A percentile compares a stretch with the other conserved stretches of the same genome.
These are phyloP conservation scores for Ulota crispa DNA, from an alignment of 225 moss, liverwort and hornwort genomes.

Conservation along the genomic window DNA sequence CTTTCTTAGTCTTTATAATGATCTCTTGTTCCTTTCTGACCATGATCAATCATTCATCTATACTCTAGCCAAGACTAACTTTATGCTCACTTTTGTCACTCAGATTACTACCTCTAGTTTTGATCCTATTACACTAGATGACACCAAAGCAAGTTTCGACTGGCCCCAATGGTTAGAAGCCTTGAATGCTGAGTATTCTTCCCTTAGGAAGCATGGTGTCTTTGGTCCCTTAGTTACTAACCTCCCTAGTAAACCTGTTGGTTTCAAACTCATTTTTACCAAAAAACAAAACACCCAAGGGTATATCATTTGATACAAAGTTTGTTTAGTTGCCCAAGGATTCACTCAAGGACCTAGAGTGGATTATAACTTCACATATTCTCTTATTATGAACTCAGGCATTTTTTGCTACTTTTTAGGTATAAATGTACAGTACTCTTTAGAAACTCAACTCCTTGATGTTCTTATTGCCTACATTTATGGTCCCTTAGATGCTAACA, in stretches of 20 bases:
- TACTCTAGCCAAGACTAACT: not conserved
- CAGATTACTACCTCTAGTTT: not conserved
- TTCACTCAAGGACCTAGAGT: not conserved
- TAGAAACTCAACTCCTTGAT: too few relatives aligned
- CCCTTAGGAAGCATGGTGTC: too few relatives aligned
- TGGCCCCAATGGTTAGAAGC: not conserved
- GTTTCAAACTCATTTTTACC: not conserved
- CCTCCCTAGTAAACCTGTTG: not conserved
- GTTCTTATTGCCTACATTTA: too few relatives aligned
- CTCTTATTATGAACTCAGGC: not conserved
- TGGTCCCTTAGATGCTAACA: too few relatives aligned
- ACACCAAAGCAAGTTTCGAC: not conserved
- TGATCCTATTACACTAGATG: not conserved
- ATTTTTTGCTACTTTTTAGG: not conserved
- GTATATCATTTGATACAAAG: not conserved
- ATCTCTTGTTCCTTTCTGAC: not conserved
- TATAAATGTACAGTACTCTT: not conserved
- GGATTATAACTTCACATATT: not conserved
- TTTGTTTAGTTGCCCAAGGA: not conserved
- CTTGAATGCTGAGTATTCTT: too few relatives aligned
- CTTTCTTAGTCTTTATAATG: too few relatives aligned
- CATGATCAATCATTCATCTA: not conserved
- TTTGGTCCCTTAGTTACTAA: too few relatives aligned
- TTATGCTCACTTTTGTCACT: not conserved
- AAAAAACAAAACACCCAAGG: not conserved